Percentiles rank a stretch among this genome's conserved stretches.
Evolutionary conservation across 1,284 basidiomycete species (phyloP).

Genomic region (Psilocybe mexicana): DNA sequence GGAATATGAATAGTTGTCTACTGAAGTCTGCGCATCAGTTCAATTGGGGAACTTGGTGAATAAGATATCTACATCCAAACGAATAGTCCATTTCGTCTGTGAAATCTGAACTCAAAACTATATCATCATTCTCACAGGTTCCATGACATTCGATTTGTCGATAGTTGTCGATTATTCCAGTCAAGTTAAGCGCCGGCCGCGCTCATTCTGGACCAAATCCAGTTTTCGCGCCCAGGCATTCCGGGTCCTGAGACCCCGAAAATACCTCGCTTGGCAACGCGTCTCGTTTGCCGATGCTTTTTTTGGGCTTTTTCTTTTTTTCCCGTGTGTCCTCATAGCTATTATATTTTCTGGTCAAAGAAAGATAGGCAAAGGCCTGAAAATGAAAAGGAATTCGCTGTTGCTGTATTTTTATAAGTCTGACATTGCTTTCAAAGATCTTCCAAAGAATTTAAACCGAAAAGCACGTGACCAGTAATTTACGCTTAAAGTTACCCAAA

Average conservation of each 20-base stretch:
- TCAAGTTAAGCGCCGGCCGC: constrained; percentile 5
- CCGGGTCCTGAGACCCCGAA: no score
- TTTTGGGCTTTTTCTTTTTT: background rate
- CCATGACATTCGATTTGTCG: background rate
- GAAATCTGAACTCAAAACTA: background rate
- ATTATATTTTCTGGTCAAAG: no score
- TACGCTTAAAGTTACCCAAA: background rate
- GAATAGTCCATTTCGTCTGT: background rate
- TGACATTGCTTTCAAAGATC: no score
- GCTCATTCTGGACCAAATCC: background rate
- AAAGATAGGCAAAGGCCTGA: no score
- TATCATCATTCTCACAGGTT: background rate
- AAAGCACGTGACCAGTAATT: no score
- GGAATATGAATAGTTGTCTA: background rate
- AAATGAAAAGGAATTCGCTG: no score
- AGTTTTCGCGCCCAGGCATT: background rate
- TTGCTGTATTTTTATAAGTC: no score
- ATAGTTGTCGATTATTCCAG: background rate
- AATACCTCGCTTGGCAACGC: no score
- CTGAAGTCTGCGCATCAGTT: background rate
- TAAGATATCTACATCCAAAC: background rate
- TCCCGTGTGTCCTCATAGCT: background rate
- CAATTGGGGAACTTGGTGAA: no score
- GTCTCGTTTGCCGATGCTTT: background rate
- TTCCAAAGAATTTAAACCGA: no score